Conservation (phyloP, 2,329 filamentous ascomycete species). For the Fusarium miscanthi region DNA sequence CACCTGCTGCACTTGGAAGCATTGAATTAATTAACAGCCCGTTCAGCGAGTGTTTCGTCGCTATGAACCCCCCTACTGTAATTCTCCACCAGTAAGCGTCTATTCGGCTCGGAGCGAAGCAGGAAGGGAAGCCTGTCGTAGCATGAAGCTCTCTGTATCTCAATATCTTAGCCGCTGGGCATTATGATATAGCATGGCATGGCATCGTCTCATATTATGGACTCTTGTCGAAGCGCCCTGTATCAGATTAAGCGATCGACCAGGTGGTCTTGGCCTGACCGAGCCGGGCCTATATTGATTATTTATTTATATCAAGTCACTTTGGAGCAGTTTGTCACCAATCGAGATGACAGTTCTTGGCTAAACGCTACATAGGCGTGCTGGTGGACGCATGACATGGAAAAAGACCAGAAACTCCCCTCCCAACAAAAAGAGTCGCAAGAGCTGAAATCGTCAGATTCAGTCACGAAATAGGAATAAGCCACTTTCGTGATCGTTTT, state of each 20-base stretch:
- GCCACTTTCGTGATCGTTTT: constrained; percentile 12
- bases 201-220: constrained; percentile 21
- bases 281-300: not conserved
- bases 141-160: not conserved
- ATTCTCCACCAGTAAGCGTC: constrained; percentile 12
- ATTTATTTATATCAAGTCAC: not conserved
- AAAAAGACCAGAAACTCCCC: not conserved
- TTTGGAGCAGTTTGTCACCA: not conserved
- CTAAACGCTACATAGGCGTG: not conserved
- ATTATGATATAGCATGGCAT: not conserved
- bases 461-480: constrained; percentile 1
- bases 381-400: constrained; percentile 3
- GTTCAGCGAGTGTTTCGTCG: constrained; percentile 14
- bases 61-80: not conserved
- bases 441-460: constrained; percentile 5
- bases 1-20: not conserved
- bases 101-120: not conserved
- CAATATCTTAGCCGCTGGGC: constrained; percentile 23
- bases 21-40: constrained; percentile 12
- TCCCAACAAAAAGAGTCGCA: not conserved
- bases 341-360: constrained; percentile 8
- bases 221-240: constrained; percentile 24
- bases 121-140: constrained; percentile 7
- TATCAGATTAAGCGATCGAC: constrained; percentile 32
- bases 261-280: constrained; percentile 6